phyloP scores from a whole-genome alignment of 2,329 filamentous ascomycete species.

The Scedosporium boydii region DNA sequence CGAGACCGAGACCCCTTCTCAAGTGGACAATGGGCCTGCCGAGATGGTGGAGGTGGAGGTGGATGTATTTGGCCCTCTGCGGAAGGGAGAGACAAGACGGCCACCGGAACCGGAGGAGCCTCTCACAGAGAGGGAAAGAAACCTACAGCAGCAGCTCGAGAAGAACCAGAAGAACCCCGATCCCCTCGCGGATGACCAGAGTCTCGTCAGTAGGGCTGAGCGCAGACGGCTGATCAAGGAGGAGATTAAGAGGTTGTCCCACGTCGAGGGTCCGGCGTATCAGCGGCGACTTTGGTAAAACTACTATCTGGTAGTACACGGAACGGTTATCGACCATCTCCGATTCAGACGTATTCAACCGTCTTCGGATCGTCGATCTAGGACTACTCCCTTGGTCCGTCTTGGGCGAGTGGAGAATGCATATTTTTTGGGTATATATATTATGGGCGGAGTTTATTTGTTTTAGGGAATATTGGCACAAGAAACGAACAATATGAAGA shows the following conservation, averaged over 20 bases:
- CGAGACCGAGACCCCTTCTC: constrained; percentile 11
- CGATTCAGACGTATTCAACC: too few species aligned
- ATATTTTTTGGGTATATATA: not conserved
- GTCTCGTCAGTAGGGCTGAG: constrained; percentile 41
- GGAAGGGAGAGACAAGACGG: constrained; percentile 1
- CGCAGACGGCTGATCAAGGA: constrained; percentile 49
- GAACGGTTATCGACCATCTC: too few species aligned
- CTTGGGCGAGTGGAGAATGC: not conserved
- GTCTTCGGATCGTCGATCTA: not conserved
- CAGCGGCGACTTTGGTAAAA: constrained; percentile 44
- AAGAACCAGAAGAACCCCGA: constrained; percentile 21
- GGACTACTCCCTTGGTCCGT: not conserved
- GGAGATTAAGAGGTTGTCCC: constrained; percentile 40
- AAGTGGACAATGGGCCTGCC: not conserved
- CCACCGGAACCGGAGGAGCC: constrained; percentile 14
- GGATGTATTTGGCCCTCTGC: not conserved
- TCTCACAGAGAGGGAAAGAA: constrained; percentile 15
- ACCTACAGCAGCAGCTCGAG: constrained; percentile 12
- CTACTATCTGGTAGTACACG: not conserved
- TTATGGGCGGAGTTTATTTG: not conserved
- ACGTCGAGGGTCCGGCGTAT: constrained; percentile 35
- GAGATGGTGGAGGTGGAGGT: not conserved
- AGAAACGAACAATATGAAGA: not conserved
- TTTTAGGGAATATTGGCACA: not conserved
- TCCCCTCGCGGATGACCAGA: constrained; percentile 26